Base-by-base conservation (phyloP, 805 yeast species). In the Wickerhamomyces queroliae region DNA sequence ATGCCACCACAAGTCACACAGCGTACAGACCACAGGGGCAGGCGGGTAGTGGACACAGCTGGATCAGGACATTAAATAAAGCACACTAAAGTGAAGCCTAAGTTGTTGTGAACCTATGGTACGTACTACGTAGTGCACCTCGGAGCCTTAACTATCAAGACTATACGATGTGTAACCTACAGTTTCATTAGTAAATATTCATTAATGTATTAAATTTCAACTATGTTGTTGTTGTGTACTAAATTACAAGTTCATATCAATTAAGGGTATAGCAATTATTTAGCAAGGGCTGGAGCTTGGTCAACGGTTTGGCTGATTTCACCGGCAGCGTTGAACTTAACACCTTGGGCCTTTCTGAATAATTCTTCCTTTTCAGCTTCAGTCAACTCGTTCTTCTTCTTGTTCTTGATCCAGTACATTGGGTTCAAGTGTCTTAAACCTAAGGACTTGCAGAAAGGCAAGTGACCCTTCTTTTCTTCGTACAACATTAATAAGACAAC, bases 401-500 rank as follows among this genome's bases (percentile, higher is more conserved):
- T 79, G 50, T 72, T 71, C 68, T 80, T 84, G 46, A 83, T 61
- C 68, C 79, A 72, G 64, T 80, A 82, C 73, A 79, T 70, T 63
- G 91, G 95, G 64, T 80, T 83, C 63, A 84, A 49, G 20, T 74
- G 64, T 53, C 69, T 67, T 43, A 80, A 52, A 53, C 59, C 58
- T 50, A 71, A 45, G 40, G 55, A 62, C 64, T 76, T 75, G 55
- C 63, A 49, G 68, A 82, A 78, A 61, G 95, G 90, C 63, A 84
- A 70, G 61, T 83, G 90, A 18, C 95, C 96, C 20, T 63, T 63
- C 64, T 70, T 85, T 74, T 91, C 99, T 70, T 87, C 93, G 65
- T 55, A 89, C 47, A 81, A 65, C 88, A 91, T 77, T 50, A 81
- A 63, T 15, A 56, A 38, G 33, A 91, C 56, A 27, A 71, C 63